Base-by-base conservation (phyloP, 495 filamentous ascomycete species). In the Podospora bellae-mahoneyi region DNA sequence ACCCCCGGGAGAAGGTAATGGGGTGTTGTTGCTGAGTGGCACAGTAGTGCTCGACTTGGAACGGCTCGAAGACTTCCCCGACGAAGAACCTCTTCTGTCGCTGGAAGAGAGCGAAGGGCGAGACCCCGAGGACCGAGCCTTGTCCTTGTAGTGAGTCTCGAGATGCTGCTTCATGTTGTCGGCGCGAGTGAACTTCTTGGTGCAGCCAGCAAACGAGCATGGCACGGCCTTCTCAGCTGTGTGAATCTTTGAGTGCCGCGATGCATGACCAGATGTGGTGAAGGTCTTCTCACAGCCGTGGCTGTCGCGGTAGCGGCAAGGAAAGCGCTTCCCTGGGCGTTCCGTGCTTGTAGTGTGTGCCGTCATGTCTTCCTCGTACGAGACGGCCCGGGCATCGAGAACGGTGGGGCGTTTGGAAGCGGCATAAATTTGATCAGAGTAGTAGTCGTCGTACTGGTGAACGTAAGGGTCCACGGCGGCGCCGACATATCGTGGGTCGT, bases 131-230 rank as follows among this genome's bases (percentile, higher is more conserved):
- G 78, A 71, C 19, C 82, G 77, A 1, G 79, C 76, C 71, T 82
- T 81, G 63, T 84, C 80, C 73, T 85, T 88, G 77, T 82, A 88
- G 77, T 98, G 94, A 0, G 95, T 98, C 61, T 94, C 88, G 64
- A 92, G 89, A 74, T 98, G 94, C 73, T 98, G 94, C 83, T 97
- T 97, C 92, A 97, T 97, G 80, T 98, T 98, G 80, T 98, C 94
- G 74, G 95, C 93, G 58, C 94, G 89, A 5, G 95, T 97, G 75
- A 98, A 98, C 60, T 92, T 92, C 79, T 97, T 97, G 77, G 89
- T 86, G 82, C 94, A 98, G 44, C 82, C 83, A 4, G 75, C 63
- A 66, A 90, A 92, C 0, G 91, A 89, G 79, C 94, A 98, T 61
- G 88, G 85, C 20, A 97, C 93, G 59, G 90, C 92, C 80, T 98